Percentiles rank a stretch among this genome's conserved stretches.
These are phyloP conservation scores for Citropsis articulata DNA, from an alignment of 345 rosid species.

Conservation along the genomic window DNA sequence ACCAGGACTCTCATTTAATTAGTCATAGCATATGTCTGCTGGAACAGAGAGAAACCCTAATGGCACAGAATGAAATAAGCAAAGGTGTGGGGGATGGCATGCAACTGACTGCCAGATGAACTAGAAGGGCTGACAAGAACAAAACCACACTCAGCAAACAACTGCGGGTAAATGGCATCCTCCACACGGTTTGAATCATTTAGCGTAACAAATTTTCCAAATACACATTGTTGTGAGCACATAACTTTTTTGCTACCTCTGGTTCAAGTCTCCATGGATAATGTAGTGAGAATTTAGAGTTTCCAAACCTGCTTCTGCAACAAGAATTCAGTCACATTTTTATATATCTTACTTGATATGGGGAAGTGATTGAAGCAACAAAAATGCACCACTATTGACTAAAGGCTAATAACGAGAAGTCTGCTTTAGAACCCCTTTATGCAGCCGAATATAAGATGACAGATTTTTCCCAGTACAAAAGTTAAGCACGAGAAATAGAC, in stretches of 20 bases:
- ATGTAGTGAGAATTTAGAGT: conserved; percentile 48
- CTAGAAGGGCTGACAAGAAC: too few species aligned
- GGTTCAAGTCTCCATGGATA: conserved; percentile 62
- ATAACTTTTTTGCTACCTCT: conserved; percentile 30
- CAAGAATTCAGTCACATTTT: background rate
- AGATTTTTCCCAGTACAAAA: conserved; percentile 58
- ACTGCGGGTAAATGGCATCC: background rate
- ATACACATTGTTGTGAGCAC: too few species aligned
- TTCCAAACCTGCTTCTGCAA: conserved; percentile 60
- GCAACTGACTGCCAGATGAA: too few species aligned
- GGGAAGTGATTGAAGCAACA: background rate
- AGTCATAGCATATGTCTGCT: too few species aligned
- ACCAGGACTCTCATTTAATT: conserved; percentile 1
- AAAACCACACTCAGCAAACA: background rate
- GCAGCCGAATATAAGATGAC: conserved; percentile 41
- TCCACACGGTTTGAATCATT: too few species aligned
- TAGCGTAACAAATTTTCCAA: too few species aligned
- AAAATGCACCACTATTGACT: background rate
- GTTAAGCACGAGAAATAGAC: conserved; percentile 46
- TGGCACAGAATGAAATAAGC: too few species aligned
- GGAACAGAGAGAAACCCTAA: too few species aligned
- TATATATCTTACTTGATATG: background rate
- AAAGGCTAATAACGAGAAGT: conserved; percentile 21
- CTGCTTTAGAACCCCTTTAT: conserved; percentile 48
- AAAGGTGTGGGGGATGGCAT: too few species aligned